Base-by-base conservation (phyloP, 2,329 filamentous ascomycete genomes). In the Trichophaea hybrida region DNA sequence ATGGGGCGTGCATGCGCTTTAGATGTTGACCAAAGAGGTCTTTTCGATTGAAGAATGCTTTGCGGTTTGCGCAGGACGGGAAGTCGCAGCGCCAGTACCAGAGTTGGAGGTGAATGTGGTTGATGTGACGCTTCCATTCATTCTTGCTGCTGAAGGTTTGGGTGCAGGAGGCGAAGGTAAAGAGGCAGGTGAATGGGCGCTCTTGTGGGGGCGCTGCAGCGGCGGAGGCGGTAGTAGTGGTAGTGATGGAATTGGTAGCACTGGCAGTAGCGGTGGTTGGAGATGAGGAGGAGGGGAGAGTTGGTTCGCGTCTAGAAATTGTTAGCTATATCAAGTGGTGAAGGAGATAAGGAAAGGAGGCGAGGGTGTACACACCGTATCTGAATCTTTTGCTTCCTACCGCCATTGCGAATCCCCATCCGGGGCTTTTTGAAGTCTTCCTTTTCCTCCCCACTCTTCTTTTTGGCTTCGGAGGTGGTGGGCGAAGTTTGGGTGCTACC, bases 121-220 rank as follows among this genome's bases (percentile, higher is more conserved):
- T 75, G 68, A 91, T 81, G 70, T 97, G 91, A 0, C 91, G 82
- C 72, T 96, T 96, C 91, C 91, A 96, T 71, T 96, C 90, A 70
- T 95, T 95, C 74, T 94, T 95, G 66, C 79, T 83, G 2, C 79
- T 78, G 69, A 95, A 95, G 0, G 78, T 82, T 1, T 82, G 80
- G 0, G 63, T 65, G 73, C 91, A 97, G 37, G 85, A 86, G 59
- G 89, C 93, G 58, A 80, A 83, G 34, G 80, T 75, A 70, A 96
- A 89, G 59, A 88, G 82, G 71, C 91, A 97, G 31, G 78, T 76
- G 69, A 91, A 93, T 0, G 80, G 78, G 0, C 80, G 78, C 31
- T 37, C 38, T 43, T 35, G 24, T 5, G 51, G n/a, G n/a, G 17
- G 35, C 6, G n/a, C 24, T 35, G 34, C 32, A 6, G 53, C 15